Percentiles rank a stretch among this genome's conserved stretches.
These are phyloP conservation scores for Asparagopsis taxiformis DNA, from an alignment of 31 red algal genomes.

Conservation along the genomic window DNA sequence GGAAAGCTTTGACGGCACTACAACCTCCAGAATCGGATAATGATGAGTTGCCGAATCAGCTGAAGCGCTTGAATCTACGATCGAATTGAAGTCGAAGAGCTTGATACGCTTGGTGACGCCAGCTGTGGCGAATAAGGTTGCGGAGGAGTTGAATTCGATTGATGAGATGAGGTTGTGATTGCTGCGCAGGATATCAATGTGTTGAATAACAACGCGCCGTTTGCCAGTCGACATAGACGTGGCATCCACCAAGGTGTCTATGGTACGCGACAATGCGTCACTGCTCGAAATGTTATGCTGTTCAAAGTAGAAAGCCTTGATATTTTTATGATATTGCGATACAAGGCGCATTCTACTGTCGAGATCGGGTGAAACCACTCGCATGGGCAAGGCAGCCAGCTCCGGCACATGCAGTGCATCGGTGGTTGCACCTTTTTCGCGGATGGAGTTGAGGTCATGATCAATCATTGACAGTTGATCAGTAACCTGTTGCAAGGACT, in stretches of 20 bases:
- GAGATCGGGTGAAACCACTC: no score
- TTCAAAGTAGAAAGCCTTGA: slow-evolving; percentile 22
- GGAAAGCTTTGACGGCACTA: slow-evolving; percentile 73
- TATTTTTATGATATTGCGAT: slow-evolving; percentile 8
- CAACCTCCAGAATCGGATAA: slow-evolving; percentile 81
- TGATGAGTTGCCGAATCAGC: slow-evolving; percentile 24
- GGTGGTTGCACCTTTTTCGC: no score
- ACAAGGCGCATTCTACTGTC: slow-evolving; percentile 20
- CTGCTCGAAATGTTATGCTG: background rate
- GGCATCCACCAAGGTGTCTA: slow-evolving; percentile 25
- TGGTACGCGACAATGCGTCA: background rate
- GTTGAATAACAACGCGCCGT: slow-evolving; percentile 12
- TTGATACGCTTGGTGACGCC: slow-evolving; percentile 82
- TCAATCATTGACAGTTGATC: slow-evolving; percentile 7
- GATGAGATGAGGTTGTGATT: slow-evolving; percentile 75
- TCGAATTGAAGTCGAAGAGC: slow-evolving; percentile 73
- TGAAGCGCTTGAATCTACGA: slow-evolving; percentile 9
- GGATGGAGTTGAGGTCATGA: slow-evolving; percentile 1
- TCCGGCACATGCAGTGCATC: background rate
- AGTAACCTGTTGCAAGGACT: background rate
- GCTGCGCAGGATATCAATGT: slow-evolving; percentile 19
- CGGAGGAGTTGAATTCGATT: slow-evolving; percentile 81
- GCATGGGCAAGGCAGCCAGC: background rate
- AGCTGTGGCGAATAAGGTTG: slow-evolving; percentile 76
- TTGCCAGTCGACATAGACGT: slow-evolving; percentile 32